Base-by-base conservation (phyloP, 148 eudicot species). In the Arbutus unedo region DNA sequence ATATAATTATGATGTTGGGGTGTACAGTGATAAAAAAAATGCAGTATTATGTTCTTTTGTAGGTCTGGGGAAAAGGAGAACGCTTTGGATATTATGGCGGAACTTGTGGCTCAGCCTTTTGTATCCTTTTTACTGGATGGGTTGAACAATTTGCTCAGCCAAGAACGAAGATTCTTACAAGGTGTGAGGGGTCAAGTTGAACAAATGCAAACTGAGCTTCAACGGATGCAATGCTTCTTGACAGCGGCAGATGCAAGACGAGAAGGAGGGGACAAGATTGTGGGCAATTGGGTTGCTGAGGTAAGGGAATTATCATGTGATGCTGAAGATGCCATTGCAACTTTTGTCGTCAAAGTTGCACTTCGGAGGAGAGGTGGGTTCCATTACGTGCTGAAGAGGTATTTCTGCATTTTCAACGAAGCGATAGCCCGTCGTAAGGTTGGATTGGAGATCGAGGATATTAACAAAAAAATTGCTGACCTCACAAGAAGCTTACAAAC, bases 71-170 rank as follows among this genome's bases (percentile, higher is more conserved):
- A 54, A 54, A 54, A 31, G 38, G 10, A 54, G 14, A 7, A 54
- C 9, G 57, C 3, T 3, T 54, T 15, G 3, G 57, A 8, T 11
- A 54, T 3, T 7, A 54, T 54, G 31, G 68, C 21, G 9, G 31
- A 62, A 62, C 6, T n/a, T 45, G 77, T 85, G 87, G 81, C 83
- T 44, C 84, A 79, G 77, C 75, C 83, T 67, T 53, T 70, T 44
- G 78, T 85, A 3, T 68, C 79, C 78, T 6, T 70, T 43, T 81
- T 80, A 1, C 5, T 68, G 11, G 71, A 77, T 45, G 80, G 66
- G 50, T 64, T 77, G 3, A 71, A 4, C 6, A 55, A 80, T 57
- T 53, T 76, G 81, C 56, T 81, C 21, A 45, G 56, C 1, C 41
- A 71, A 8, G 84, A 81, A 25, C 53, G 71, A 18, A 81, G 11